Percentiles rank a stretch among this genome's conserved stretches.
Evolutionary conservation across 768 basidiomycete species (phyloP).

Genomic region (Mycena chlorophos): DNA sequence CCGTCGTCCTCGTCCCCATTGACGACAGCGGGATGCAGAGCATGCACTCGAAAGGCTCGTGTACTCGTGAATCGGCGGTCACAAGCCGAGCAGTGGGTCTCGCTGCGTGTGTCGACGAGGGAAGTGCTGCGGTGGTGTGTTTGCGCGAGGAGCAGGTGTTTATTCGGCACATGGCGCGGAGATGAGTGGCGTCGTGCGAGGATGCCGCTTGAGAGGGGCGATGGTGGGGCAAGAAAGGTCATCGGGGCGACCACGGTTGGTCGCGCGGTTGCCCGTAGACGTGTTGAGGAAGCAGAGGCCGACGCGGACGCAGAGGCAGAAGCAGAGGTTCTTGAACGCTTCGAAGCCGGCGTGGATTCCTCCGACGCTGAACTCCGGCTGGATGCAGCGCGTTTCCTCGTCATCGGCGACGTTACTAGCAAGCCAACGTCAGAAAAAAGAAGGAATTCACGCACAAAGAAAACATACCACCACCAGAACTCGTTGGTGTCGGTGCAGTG

Average conservation of each 20-base stretch:
- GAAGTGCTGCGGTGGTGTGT: constrained; percentile 1
- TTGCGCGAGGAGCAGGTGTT: not conserved
- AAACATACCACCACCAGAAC: not conserved
- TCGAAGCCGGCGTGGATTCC: constrained; percentile 12
- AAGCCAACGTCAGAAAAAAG: not conserved
- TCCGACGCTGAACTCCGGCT: not conserved
- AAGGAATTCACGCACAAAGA: not conserved
- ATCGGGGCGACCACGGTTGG: not conserved
- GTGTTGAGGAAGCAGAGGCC: not conserved
- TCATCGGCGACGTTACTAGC: not conserved
- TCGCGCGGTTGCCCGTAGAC: not conserved
- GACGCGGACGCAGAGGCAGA: not conserved
- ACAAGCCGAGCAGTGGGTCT: constrained; percentile 17
- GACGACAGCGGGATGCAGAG: not conserved
- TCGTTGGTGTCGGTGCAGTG: not conserved
- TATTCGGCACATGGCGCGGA: constrained; percentile 9
- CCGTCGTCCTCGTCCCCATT: not conserved
- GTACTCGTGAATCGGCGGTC: constrained; percentile 14
- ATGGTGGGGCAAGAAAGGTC: constrained; percentile 15
- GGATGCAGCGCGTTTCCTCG: constrained; percentile 13
- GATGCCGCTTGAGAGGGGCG: constrained; percentile 6
- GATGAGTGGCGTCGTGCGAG: constrained; percentile 17
- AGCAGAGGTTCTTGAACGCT: constrained; percentile 14
- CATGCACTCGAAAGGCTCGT: constrained; percentile 18
- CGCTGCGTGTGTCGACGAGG: not conserved